These are phyloP conservation scores for Coemansia sp. DNA, from an alignment of 192 early-diverging fungal species.

Conservation along the genomic window DNA sequence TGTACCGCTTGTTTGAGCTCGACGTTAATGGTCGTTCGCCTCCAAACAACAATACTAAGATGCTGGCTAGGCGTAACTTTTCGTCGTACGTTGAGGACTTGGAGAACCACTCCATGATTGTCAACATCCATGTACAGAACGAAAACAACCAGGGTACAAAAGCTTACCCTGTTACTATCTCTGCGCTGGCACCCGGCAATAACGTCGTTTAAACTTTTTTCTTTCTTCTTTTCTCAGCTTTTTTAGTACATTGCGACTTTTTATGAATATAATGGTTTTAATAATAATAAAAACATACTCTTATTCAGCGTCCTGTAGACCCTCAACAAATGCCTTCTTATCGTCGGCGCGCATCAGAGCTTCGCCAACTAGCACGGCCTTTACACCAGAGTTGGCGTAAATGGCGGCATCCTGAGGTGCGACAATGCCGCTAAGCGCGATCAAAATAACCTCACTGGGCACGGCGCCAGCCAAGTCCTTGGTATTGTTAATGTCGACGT, in stretches of 20 bases:
- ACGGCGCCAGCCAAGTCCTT: constrained; percentile 70
- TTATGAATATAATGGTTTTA: neutral
- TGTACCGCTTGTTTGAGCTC: constrained; percentile 70
- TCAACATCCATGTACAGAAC: constrained; percentile 63
- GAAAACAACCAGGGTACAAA: constrained; percentile 52
- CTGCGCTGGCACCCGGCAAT: constrained; percentile 24
- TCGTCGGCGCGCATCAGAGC: constrained; percentile 87
- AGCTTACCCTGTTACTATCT: constrained; percentile 57
- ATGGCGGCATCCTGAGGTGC: constrained; percentile 77
- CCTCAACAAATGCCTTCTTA: constrained; percentile 73
- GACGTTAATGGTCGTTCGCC: constrained; percentile 69
- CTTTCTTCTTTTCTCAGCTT: neutral
- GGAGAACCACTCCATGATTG: constrained; percentile 38
- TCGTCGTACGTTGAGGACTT: constrained; percentile 57
- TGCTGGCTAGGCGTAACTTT: constrained; percentile 66
- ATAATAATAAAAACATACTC: neutral
- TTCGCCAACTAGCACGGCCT: constrained; percentile 91
- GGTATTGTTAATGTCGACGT: constrained; percentile 90
- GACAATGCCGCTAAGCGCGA: constrained; percentile 92
- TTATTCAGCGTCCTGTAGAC: constrained; percentile 51
- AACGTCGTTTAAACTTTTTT: constrained; percentile 15
- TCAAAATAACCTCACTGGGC: constrained; percentile 70
- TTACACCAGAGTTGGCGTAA: constrained; percentile 78
- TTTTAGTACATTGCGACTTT: constrained; percentile 5
- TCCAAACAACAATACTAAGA: constrained; percentile 56